Conservation (phyloP, 1,284 basidiomycete species). For the Malassezia sympodialis region DNA sequence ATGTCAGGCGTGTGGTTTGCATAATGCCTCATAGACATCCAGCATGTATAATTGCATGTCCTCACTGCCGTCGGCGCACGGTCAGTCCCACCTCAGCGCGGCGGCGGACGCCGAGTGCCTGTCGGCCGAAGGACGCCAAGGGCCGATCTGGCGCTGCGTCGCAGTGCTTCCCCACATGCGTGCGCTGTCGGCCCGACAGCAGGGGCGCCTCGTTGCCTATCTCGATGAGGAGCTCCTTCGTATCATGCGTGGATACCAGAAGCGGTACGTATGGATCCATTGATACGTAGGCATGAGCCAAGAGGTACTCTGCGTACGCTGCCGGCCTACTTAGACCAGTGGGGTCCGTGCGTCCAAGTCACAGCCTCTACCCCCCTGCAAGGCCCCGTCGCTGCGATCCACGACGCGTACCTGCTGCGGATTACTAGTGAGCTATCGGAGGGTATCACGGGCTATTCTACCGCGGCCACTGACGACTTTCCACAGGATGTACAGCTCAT, state of each 20-base stretch:
- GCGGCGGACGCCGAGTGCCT: background rate
- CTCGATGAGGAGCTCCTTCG: slow-evolving; percentile 27
- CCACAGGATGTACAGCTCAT: slow-evolving; percentile 20
- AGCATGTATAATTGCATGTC: background rate
- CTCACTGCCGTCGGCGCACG: background rate
- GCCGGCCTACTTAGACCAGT: slow-evolving; percentile 21
- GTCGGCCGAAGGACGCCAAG: background rate
- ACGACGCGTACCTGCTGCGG: slow-evolving; percentile 32
- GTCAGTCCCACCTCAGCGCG: background rate
- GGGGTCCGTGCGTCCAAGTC: slow-evolving; percentile 23
- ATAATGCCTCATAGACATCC: background rate
- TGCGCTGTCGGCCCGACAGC: slow-evolving; percentile 24
- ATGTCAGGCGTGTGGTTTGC: background rate
- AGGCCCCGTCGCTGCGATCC: slow-evolving; percentile 21
- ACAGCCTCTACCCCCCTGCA: slow-evolving; percentile 28
- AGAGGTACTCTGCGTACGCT: slow-evolving; percentile 21
- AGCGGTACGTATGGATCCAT: slow-evolving; percentile 15
- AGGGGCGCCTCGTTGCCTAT: slow-evolving; percentile 27
- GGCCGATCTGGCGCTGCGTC: background rate
- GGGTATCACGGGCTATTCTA: slow-evolving; percentile 29
- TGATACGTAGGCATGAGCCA: slow-evolving; percentile 16
- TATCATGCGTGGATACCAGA: slow-evolving; percentile 27
- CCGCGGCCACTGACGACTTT: background rate
- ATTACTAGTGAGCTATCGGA: slow-evolving; percentile 33
- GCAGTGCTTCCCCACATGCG: background rate